phyloP scores from a whole-genome alignment of 164 flowering plant species.

The Macadamia tetraphylla region DNA sequence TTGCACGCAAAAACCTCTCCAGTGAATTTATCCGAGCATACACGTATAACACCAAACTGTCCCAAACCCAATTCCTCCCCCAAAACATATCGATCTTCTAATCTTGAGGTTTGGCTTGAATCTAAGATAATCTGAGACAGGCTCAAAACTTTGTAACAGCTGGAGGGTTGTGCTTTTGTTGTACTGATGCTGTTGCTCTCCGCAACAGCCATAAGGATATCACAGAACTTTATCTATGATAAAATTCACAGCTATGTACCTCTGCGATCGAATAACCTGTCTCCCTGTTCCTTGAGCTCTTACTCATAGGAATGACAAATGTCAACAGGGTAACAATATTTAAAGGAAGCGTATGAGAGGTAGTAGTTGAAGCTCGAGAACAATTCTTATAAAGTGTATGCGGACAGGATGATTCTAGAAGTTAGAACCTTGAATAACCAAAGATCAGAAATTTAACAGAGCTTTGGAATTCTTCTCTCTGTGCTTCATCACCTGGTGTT shows the following conservation, averaged over 20 bases:
- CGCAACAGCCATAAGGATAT: slow-evolving; percentile 61
- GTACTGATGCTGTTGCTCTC: slow-evolving; percentile 37
- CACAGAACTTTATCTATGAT: slow-evolving; percentile 7
- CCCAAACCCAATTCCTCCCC: slow-evolving; percentile 78
- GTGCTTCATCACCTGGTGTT: not conserved
- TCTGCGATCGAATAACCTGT: no score
- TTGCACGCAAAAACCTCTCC: slow-evolving; percentile 53
- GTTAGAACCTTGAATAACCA: slow-evolving; percentile 2
- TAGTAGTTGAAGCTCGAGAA: slow-evolving; percentile 18
- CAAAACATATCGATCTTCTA: slow-evolving; percentile 46
- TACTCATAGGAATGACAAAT: not conserved
- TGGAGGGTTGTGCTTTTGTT: slow-evolving; percentile 16
- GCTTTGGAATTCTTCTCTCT: slow-evolving; percentile 3
- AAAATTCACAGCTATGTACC: no score
- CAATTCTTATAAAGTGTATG: slow-evolving; percentile 6
- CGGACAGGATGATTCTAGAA: not conserved
- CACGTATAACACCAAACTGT: slow-evolving; percentile 68
- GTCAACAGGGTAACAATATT: slow-evolving; percentile 13
- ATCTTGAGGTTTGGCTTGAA: slow-evolving; percentile 27
- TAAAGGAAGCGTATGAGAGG: slow-evolving; percentile 6
- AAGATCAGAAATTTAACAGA: slow-evolving; percentile 12
- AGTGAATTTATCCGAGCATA: slow-evolving; percentile 52
- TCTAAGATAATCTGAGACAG: slow-evolving; percentile 43
- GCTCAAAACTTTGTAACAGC: slow-evolving; percentile 35
- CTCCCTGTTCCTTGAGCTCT: no score